These are phyloP conservation scores for Guadua angustifolia DNA, from an alignment of 176 grass and related monocot species.

Conservation along the genomic window DNA sequence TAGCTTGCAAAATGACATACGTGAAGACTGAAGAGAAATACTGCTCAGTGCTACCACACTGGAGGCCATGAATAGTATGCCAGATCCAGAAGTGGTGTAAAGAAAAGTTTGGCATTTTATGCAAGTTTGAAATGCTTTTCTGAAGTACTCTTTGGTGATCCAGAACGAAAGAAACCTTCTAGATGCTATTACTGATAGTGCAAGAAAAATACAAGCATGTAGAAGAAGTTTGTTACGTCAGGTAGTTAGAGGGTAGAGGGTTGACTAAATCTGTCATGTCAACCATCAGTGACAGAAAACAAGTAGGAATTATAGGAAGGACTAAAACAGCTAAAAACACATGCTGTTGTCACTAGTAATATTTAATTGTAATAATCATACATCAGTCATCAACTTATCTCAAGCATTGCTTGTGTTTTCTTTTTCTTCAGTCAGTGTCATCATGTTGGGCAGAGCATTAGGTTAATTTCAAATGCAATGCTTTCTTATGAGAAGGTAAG, in stretches of 20 bases:
- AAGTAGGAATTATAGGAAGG: constrained; percentile 49
- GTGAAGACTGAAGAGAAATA: background rate
- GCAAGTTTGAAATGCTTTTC: background rate
- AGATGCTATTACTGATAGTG: constrained; percentile 21
- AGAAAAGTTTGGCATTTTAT: constrained; percentile 19
- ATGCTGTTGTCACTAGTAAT: constrained; percentile 14
- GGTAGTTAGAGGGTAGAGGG: constrained; percentile 49
- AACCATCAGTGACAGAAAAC: constrained; percentile 39
- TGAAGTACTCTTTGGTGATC: constrained; percentile 11
- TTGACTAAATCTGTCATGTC: constrained; percentile 56
- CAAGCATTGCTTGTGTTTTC: constrained; percentile 21
- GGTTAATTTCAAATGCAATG: constrained; percentile 27
- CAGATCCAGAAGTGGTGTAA: constrained; percentile 1
- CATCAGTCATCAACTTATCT: constrained; percentile 41
- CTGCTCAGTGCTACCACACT: background rate
- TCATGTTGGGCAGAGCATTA: constrained; percentile 4
- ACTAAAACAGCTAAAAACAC: constrained; percentile 20
- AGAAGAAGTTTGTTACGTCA: constrained; percentile 40
- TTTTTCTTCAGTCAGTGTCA: constrained; percentile 25
- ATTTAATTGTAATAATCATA: constrained; percentile 20
- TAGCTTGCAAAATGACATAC: background rate
- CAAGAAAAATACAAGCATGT: constrained; percentile 1
- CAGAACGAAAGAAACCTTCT: constrained; percentile 30
- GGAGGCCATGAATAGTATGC: background rate
- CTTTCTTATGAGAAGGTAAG: constrained; percentile 53